Evolutionary conservation across 345 rosid genomes (phyloP).

Genomic region (Rhodomyrtus tomentosa): DNA sequence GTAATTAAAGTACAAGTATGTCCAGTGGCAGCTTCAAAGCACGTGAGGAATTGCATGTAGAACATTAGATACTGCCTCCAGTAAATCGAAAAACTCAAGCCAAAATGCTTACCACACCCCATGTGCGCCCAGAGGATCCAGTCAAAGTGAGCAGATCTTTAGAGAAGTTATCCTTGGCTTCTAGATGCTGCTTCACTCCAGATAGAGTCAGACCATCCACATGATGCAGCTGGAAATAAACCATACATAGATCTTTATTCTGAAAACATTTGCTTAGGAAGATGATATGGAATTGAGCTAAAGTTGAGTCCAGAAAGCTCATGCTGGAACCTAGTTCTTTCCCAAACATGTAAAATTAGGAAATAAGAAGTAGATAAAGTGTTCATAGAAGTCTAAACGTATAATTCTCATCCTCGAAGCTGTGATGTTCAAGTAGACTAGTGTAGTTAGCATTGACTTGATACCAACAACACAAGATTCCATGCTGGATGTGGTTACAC

Average conservation of each 20-base stretch:
- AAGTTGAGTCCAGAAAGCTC: not conserved
- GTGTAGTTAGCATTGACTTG: not conserved
- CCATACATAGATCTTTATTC: conserved; percentile 5
- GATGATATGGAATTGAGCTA: not conserved
- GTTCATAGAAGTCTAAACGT: not conserved
- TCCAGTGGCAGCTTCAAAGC: not conserved
- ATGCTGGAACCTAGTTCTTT: not conserved
- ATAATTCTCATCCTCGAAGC: not conserved
- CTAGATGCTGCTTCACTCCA: conserved; percentile 43
- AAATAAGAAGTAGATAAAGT: not conserved
- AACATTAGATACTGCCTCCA: not conserved
- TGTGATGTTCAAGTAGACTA: not conserved
- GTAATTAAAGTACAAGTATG: not conserved
- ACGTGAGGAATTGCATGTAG: not conserved
- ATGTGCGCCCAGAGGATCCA: conserved; percentile 56
- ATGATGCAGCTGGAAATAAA: conserved; percentile 55
- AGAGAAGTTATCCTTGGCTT: conserved; percentile 29
- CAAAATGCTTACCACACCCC: conserved; percentile 65
- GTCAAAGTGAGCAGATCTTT: conserved; percentile 35
- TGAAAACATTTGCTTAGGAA: not conserved
- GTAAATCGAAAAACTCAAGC: not conserved
- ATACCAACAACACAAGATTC: not conserved
- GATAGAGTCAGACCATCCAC: conserved; percentile 71
- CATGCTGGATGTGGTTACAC: not conserved
- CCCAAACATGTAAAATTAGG: not conserved